Conservation (phyloP, 352 stramenopile species). For the Pythium dissotocum region DNA sequence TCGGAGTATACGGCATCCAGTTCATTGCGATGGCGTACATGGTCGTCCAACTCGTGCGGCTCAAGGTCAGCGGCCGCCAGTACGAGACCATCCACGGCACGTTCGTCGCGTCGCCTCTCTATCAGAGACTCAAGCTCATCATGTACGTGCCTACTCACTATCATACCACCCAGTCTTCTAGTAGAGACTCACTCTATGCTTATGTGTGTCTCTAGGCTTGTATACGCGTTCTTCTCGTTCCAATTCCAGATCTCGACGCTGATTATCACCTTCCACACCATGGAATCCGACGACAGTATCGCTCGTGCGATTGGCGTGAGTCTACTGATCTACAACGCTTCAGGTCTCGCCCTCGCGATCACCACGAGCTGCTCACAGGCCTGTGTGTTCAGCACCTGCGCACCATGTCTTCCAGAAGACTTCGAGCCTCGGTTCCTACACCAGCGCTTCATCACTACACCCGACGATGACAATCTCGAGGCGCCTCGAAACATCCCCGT, state of each 20-base stretch:
- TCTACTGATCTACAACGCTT: conserved; percentile 16
- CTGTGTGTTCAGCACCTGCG: conserved; percentile 19
- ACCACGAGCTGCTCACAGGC: conserved; percentile 19
- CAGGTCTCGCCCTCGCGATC: conserved; percentile 19
- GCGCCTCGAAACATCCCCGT: conserved; percentile 23
- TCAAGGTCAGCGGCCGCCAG: conserved; percentile 55
- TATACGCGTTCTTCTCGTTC: conserved; percentile 61
- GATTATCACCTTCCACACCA: not conserved
- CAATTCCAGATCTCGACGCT: conserved; percentile 44
- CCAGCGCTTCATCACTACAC: not conserved
- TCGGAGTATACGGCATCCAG: conserved; percentile 50
- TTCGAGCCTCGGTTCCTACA: conserved; percentile 17
- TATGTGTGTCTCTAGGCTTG: conserved; percentile 26
- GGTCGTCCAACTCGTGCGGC: conserved; percentile 38
- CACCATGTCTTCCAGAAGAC: conserved; percentile 17
- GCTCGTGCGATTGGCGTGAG: conserved; percentile 14
- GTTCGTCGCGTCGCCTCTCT: conserved; percentile 65
- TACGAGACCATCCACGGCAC: conserved; percentile 64
- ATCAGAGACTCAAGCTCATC: conserved; percentile 66
- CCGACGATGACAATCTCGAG: conserved; percentile 3
- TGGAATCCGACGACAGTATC: not conserved
- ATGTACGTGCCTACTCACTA: conserved; percentile 32
- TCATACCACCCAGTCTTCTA: not conserved
- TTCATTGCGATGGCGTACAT: conserved; percentile 57
- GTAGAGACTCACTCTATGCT: not conserved